Evolutionary conservation across 2,329 filamentous ascomycete species (phyloP).

Genomic region (Eutypella sp.): DNA sequence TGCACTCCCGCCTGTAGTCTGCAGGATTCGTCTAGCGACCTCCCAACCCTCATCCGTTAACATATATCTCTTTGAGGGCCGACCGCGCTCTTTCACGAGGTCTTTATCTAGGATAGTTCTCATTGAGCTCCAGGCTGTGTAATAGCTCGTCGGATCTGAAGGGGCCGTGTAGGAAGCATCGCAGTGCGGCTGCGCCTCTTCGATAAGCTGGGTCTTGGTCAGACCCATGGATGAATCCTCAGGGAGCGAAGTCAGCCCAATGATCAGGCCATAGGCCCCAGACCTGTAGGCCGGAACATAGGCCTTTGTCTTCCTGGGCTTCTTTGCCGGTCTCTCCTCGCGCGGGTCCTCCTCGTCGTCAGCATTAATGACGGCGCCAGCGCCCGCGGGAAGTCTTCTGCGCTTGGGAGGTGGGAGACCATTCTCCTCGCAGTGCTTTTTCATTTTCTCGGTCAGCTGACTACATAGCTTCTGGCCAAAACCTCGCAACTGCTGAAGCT

Average conservation of each 20-base stretch:
- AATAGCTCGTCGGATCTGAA: constrained; percentile 61
- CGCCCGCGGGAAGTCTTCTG: constrained; percentile 37
- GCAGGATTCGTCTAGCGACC: constrained; percentile 60
- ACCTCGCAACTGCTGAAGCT: constrained; percentile 67
- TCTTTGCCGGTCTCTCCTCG: constrained; percentile 46
- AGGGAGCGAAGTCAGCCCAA: constrained; percentile 58
- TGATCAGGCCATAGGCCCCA: constrained; percentile 66
- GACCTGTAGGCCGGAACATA: constrained; percentile 72
- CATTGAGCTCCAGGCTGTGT: constrained; percentile 81
- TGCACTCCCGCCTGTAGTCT: constrained; percentile 28
- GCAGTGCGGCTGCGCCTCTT: constrained; percentile 64
- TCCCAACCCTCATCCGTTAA: constrained; percentile 77
- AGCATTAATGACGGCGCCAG: constrained; percentile 28
- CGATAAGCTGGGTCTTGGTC: constrained; percentile 64
- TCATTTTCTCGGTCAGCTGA: constrained; percentile 58
- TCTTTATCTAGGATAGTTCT: constrained; percentile 70
- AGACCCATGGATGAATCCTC: constrained; percentile 53
- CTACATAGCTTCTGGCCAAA: constrained; percentile 69
- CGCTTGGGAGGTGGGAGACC: constrained; percentile 62
- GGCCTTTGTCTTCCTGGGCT: constrained; percentile 51
- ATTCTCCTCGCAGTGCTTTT: constrained; percentile 60
- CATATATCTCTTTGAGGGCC: constrained; percentile 62
- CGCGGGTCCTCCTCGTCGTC: constrained; percentile 29
- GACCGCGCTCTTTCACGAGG: constrained; percentile 65
- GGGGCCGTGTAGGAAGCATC: constrained; percentile 69